Base-by-base conservation (phyloP, 805 yeast species). In the Blastobotrys muscicola region DNA sequence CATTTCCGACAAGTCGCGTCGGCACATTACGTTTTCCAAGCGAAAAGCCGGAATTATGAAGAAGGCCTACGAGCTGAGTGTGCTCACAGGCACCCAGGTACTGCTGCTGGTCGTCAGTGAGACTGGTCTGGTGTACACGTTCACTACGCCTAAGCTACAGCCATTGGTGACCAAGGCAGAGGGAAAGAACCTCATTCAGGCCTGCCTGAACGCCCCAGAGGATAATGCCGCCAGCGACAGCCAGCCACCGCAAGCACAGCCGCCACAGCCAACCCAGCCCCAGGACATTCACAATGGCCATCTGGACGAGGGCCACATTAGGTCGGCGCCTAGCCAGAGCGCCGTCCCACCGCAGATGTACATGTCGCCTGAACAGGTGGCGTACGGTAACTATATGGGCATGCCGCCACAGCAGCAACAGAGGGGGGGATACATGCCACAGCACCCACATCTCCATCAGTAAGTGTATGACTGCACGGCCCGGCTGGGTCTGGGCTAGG, bases 21-120 rank as follows among this genome's bases (percentile, higher is more conserved):
- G 98, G 60, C 98, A 92, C 67, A 94, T 92, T 56, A 92, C 98
- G 29, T 92, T 92, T 59, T 86, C 97, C 43, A 92, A 92, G 70
- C 83, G 98, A 68, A 90, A 90, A 68, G 97, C 96, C 38, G 98
- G 98, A 55, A 90, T 92, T 59, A 92, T 92, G 98, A 92, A 92
- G 70, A 92, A 92, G 70, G 98, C 98, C n/a, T 92, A 90, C 67
- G 98, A 92, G 64, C 74, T 92, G 51, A 83, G 95, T 14, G 97
- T 92, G 42, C 74, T 92, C 56, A 92, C 98, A 10, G 98, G 98
- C 45, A 92, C 98, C 29, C 98, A 92, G 66, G 97, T 92, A 26
- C 74, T 92, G 51, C 71, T 92, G 47, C 76, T 92, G 55, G 98
- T 92, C 45, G 98, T 92, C 29, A 82, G 94, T 43, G 98, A 92